Conservation (phyloP, 148 eudicot species). For the Nepenthes mirabilis region DNA sequence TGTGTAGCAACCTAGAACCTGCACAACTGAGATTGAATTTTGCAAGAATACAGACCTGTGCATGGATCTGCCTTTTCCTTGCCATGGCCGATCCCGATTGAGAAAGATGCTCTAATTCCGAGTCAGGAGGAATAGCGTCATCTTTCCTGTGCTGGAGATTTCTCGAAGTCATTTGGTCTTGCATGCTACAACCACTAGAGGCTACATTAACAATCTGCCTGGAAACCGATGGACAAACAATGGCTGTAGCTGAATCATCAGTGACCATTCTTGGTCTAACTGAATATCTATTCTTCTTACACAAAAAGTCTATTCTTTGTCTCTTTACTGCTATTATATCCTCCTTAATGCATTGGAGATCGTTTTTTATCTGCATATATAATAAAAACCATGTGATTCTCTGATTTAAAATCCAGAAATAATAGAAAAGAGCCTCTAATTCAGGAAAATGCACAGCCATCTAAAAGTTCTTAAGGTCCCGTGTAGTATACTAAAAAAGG, state of each 20-base stretch:
- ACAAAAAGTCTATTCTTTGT: constrained; percentile 32
- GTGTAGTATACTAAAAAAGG: constrained; percentile 2
- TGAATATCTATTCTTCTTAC: constrained; percentile 31
- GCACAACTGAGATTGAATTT: not conserved
- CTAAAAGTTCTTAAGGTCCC: no score
- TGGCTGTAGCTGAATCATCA: constrained; percentile 27
- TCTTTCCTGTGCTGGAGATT: constrained; percentile 15
- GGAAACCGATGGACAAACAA: constrained; percentile 23
- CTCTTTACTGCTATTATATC: constrained; percentile 62
- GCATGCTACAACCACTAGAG: constrained; percentile 13
- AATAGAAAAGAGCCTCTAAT: not conserved
- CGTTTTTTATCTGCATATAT: constrained; percentile 51
- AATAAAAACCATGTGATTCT: not conserved
- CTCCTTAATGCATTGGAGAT: constrained; percentile 69
- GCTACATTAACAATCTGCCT: constrained; percentile 21
- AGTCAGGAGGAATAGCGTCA: constrained; percentile 18
- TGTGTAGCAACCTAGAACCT: no score
- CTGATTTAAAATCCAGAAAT: no score
- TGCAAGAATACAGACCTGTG: constrained; percentile 43
- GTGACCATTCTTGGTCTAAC: constrained; percentile 31
- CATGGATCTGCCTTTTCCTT: constrained; percentile 58
- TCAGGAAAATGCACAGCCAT: not conserved
- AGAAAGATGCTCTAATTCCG: constrained; percentile 31
- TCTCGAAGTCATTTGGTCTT: constrained; percentile 20
- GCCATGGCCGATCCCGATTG: constrained; percentile 40